phyloP scores from a whole-genome alignment of 768 basidiomycete genomes.

The Pleurotus cornucopiae region DNA sequence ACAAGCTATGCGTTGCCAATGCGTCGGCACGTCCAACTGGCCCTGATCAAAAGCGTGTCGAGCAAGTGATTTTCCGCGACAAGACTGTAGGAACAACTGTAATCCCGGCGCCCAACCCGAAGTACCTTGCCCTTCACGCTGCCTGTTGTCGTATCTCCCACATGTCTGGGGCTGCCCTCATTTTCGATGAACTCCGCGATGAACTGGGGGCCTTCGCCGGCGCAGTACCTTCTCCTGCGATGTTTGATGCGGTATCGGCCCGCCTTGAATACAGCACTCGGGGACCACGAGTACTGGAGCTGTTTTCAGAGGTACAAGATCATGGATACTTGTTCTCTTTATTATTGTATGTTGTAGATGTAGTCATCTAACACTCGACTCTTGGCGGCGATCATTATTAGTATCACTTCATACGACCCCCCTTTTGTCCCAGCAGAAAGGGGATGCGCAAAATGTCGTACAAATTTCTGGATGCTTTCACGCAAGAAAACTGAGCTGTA shows the following conservation, averaged over 20 bases:
- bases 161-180: constrained; percentile 9
- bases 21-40: neutral
- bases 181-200: neutral
- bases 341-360: no score
- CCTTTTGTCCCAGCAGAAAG: no score
- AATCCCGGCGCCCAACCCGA: neutral
- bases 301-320: no score
- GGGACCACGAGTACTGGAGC: neutral
- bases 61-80: neutral
- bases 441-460: no score
- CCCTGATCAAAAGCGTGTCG: neutral
- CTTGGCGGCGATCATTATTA: no score
- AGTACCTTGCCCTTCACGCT: constrained; percentile 8
- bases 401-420: no score
- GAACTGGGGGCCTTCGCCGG: no score
- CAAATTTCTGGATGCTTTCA: no score
- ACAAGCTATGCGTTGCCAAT: neutral
- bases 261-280: neutral
- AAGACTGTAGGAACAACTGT: neutral
- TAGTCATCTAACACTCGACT: no score
- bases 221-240: neutral
- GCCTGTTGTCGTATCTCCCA: constrained; percentile 8
- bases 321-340: no score
- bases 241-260: neutral
- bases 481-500: no score